A percentile compares a stretch with the other conserved stretches of the same genome.
Conservation (phyloP, 805 yeast species). For the Danielia reshetovae region DNA sequence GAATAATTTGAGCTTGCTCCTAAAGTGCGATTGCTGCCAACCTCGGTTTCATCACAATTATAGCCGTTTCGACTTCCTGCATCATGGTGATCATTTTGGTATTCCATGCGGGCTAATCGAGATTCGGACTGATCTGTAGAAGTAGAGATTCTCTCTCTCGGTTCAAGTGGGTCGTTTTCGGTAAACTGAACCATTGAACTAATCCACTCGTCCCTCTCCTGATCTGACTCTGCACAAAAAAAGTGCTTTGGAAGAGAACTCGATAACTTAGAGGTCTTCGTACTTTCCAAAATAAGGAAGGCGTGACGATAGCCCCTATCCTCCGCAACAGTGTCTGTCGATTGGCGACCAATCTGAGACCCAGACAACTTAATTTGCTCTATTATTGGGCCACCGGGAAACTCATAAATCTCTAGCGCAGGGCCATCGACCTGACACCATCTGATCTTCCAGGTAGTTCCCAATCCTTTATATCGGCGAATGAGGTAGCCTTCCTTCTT, state of each 20-base stretch:
- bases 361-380: constrained; percentile 50
- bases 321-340: constrained; percentile 38
- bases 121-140: not conserved
- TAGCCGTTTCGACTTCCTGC: no score
- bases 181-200: constrained; percentile 36
- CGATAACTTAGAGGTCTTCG: constrained; percentile 29
- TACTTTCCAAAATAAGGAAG: constrained; percentile 49
- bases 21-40: not conserved
- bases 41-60: no score
- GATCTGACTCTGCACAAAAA: constrained; percentile 75
- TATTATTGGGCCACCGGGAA: constrained; percentile 48
- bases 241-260: constrained; percentile 48
- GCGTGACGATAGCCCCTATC: constrained; percentile 57
- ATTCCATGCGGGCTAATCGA: not conserved
- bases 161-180: constrained; percentile 16
- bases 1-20: no score
- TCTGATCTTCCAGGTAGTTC: constrained; percentile 61
- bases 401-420: constrained; percentile 51
- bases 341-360: constrained; percentile 55
- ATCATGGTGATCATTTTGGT: not conserved
- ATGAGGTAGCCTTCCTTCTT: constrained; percentile 62
- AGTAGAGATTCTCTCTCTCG: not conserved
- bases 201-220: constrained; percentile 74
- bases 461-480: constrained; percentile 61
- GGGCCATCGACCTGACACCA: constrained; percentile 67